phyloP scores from a whole-genome alignment of 2,329 filamentous ascomycete genomes.

The Torrubiella hemipterigena region DNA sequence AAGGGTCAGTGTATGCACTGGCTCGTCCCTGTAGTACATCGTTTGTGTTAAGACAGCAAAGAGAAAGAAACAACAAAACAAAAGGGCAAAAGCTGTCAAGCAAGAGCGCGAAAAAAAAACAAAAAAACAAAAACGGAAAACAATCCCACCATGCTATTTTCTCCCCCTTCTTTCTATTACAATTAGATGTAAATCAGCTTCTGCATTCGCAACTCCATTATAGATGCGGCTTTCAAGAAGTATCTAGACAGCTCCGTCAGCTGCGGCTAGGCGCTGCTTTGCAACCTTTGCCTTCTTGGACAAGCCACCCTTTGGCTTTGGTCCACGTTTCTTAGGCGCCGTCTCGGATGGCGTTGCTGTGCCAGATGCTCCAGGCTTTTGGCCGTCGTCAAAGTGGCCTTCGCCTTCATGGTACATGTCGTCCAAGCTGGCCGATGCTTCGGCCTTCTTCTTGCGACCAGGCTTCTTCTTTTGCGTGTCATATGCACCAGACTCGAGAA shows the following conservation, averaged over 20 bases:
- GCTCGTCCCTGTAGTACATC: too few species aligned
- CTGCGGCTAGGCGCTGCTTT: conserved; percentile 56
- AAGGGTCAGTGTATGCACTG: too few species aligned
- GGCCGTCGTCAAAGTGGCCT: conserved; percentile 85
- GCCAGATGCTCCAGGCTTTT: conserved; percentile 58
- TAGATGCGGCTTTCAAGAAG: conserved; percentile 6
- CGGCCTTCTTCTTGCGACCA: conserved; percentile 42
- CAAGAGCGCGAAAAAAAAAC: background rate
- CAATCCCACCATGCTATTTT: background rate
- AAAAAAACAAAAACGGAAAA: background rate
- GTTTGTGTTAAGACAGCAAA: too few species aligned
- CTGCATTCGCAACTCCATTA: conserved; percentile 1
- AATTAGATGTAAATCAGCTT: conserved; percentile 6
- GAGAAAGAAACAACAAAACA: too few species aligned
- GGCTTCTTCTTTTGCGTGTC: conserved; percentile 55
- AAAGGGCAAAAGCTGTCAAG: too few species aligned
- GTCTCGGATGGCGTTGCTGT: conserved; percentile 69
- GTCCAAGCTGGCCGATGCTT: conserved; percentile 58
- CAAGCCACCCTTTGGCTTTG: conserved; percentile 36
- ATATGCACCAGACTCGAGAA: conserved; percentile 59
- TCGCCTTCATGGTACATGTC: conserved; percentile 99
- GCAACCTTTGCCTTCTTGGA: conserved; percentile 52
- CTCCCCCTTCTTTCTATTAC: conserved; percentile 2
- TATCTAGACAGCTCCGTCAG: conserved; percentile 40
- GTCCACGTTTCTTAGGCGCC: conserved; percentile 36